phyloP scores from a whole-genome alignment of 148 eudicot genomes.

The Rhododendron williamsianum region DNA sequence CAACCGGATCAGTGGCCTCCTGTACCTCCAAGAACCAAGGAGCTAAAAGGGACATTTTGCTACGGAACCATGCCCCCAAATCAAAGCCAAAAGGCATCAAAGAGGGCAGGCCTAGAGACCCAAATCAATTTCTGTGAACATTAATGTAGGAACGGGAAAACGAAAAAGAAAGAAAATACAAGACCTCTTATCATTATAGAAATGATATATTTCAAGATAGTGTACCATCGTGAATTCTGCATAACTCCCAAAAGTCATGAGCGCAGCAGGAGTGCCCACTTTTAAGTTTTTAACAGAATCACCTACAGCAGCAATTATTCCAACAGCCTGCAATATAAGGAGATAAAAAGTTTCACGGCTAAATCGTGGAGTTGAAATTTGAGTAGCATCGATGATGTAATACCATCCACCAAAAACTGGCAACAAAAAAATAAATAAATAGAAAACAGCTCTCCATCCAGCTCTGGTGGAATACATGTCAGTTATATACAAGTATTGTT shows the following conservation, averaged over 20 bases:
- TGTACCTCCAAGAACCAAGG: background rate
- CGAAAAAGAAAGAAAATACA: background rate
- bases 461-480: background rate
- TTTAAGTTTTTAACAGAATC: slow-evolving; percentile 56
- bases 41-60: background rate
- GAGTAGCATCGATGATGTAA: background rate
- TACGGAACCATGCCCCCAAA: background rate
- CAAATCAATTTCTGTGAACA: background rate
- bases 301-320: slow-evolving; percentile 83
- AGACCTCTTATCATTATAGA: background rate
- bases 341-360: background rate
- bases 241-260: slow-evolving; percentile 90
- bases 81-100: background rate
- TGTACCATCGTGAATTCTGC: slow-evolving; percentile 80
- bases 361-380: background rate
- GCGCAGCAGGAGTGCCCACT: slow-evolving; percentile 83
- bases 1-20: background rate
- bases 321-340: slow-evolving; percentile 66
- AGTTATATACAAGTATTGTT: background rate
- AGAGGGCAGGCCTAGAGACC: background rate
- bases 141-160: background rate
- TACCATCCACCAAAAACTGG: background rate
- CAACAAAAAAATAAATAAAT: background rate
- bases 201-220: slow-evolving; percentile 6
- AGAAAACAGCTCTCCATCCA: background rate